Evolutionary conservation across 345 rosid genomes (phyloP).

Genomic region (Populus euphratica): DNA sequence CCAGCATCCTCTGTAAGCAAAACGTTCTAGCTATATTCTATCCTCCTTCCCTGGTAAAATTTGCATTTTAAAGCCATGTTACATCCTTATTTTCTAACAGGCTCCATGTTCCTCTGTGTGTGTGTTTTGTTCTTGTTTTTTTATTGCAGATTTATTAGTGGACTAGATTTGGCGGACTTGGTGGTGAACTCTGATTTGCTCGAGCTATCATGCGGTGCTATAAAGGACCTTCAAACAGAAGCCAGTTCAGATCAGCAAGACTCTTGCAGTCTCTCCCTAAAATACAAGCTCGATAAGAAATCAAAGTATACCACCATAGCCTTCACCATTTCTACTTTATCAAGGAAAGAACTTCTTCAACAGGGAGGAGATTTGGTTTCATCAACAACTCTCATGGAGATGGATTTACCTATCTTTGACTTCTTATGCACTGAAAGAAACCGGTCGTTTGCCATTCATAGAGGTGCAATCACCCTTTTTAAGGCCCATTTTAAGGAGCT

Average conservation of each 20-base stretch:
- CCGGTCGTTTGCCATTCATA: slow-evolving; percentile 37
- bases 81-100: no score
- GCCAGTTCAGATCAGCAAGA: slow-evolving; percentile 4
- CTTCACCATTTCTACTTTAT: slow-evolving; percentile 34
- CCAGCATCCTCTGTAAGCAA: no score
- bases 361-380: slow-evolving; percentile 24
- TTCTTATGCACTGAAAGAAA: slow-evolving; percentile 38
- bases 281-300: slow-evolving; percentile 6
- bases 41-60: no score
- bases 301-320: slow-evolving; percentile 23
- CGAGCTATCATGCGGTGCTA: slow-evolving; percentile 32
- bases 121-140: neutral
- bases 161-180: slow-evolving; percentile 42
- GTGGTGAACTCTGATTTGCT: slow-evolving; percentile 48
- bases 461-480: slow-evolving; percentile 41
- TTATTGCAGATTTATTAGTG: slow-evolving; percentile 32
- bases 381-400: slow-evolving; percentile 19
- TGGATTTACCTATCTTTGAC: slow-evolving; percentile 18
- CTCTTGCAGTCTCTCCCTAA: slow-evolving; percentile 15
- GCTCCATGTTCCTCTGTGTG: neutral
- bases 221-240: slow-evolving; percentile 23
- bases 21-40: no score
- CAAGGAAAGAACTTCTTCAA: slow-evolving; percentile 13
- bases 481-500: slow-evolving; percentile 23
- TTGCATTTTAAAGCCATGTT: no score